A percentile compares a stretch with the other conserved stretches of the same genome.
phyloP scores from a whole-genome alignment of 2,329 filamentous ascomycete species.

The Botrytis fabae region DNA sequence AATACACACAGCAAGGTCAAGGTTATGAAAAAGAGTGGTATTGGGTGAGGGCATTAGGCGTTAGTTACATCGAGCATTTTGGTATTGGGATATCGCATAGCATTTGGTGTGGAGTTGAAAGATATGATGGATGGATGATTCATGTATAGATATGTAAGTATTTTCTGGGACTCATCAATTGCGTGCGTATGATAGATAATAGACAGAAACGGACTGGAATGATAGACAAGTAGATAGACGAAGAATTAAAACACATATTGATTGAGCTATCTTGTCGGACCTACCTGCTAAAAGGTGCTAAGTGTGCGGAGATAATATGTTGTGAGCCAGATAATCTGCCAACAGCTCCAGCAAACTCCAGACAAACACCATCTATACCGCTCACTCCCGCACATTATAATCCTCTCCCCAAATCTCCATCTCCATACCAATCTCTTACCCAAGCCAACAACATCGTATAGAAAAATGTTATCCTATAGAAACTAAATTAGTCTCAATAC shows the following conservation, averaged over 20 bases:
- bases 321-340: background rate
- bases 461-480: background rate
- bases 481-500: background rate
- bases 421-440: background rate
- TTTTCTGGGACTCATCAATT: conserved; percentile 9
- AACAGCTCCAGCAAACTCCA: background rate
- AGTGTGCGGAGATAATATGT: too few relatives aligned
- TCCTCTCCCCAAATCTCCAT: too few relatives aligned
- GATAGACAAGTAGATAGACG: background rate
- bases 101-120: background rate
- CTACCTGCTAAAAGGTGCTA: background rate
- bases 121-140: background rate
- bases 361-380: background rate
- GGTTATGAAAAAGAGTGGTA: background rate
- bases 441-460: background rate
- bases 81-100: conserved; percentile 1
- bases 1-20: background rate
- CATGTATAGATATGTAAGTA: background rate
- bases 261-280: background rate
- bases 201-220: background rate
- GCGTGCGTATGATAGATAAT: background rate
- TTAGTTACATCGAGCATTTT: background rate
- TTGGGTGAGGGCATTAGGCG: background rate
- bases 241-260: background rate
- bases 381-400: background rate